Base-by-base conservation (phyloP, 306 rosid genomes). In the peach (Prunus persica) region DNA sequence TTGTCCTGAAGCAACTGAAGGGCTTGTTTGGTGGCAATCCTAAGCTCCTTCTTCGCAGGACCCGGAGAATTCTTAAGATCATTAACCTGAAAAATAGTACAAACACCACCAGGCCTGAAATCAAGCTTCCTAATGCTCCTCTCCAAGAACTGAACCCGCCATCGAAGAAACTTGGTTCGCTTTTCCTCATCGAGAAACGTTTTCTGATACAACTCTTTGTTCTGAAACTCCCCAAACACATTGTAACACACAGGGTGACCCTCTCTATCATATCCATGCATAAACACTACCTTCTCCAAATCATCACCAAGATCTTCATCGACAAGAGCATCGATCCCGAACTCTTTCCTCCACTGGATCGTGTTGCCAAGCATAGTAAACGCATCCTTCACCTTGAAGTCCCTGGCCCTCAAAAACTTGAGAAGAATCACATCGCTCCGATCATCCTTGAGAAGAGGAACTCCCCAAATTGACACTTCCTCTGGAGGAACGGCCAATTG, bases 181-280 rank as follows among this genome's bases (percentile, higher is more conserved):
- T 79, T 85, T 30, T 95, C 89, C 18, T 88, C 87, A 19, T 77
- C 82, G 11, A 87, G 84, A 73, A 90, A 95, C 9, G 95, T 73
- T 72, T 88, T 89, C 2, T 78, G 79, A 60, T 95, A 95, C 52
- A 95, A 81, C 5, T 95, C 93, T 78, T 86, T 92, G 86, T 90
- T 95, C 87, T 89, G 97, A 76, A 95, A 92, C 88, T 95, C 98
- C 2, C 97, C 98, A 28, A 88, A 95, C 2, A 92, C 92, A 68
- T 92, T 92, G 81, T 92, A 95, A 62, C 98, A 95, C 60, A 95
- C 97, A 10, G 97, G 87, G 60, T 95, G 97, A 1, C 82, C 88
- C 0, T 92, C 90, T 51, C 87, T 90, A 22, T 82, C 87, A 51
- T 22, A 66, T 2, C 97, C 98, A 57, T 95, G 97, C 93, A 90